These are phyloP conservation scores for Apiotrichum sp. DNA, from an alignment of 1,284 basidiomycete species.

Conservation along the genomic window DNA sequence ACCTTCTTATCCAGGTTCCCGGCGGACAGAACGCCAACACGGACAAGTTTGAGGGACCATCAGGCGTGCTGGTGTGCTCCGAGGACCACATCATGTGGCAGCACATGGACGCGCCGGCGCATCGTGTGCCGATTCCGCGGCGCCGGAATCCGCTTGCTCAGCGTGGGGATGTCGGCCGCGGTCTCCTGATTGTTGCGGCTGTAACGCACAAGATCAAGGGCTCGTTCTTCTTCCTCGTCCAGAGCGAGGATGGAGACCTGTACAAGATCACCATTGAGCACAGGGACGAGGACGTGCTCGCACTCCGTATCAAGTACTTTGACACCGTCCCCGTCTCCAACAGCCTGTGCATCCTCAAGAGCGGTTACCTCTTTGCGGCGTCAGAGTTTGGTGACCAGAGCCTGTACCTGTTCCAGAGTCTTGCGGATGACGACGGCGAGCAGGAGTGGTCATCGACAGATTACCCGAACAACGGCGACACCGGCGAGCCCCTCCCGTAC, in stretches of 20 bases:
- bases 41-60: constrained; percentile 81
- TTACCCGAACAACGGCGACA: constrained; percentile 75
- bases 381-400: constrained; percentile 95
- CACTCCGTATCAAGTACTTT: constrained; percentile 95
- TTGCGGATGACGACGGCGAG: constrained; percentile 91
- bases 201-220: constrained; percentile 99
- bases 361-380: constrained; percentile 90
- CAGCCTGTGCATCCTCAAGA: constrained; percentile 89
- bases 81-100: constrained; percentile 96
- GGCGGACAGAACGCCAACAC: constrained; percentile 82
- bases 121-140: constrained; percentile 88
- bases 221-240: constrained; percentile 93
- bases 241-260: constrained; percentile 90
- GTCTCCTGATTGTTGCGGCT: constrained; percentile 79
- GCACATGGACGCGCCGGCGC: constrained; percentile 74
- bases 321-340: constrained; percentile 89
- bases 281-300: constrained; percentile 81
- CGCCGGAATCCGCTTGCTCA: constrained; percentile 76
- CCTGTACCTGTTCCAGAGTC: constrained; percentile 92
- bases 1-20: constrained; percentile 90
- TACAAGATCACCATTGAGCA: constrained; percentile 97
- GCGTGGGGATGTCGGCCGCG: constrained; percentile 56
- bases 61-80: constrained; percentile 89
- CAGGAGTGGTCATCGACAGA: constrained; percentile 79
- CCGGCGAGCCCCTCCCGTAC: constrained; percentile 67